Base-by-base conservation (phyloP, 495 filamentous ascomycete genomes). In the Lindgomyces ingoldianus region DNA sequence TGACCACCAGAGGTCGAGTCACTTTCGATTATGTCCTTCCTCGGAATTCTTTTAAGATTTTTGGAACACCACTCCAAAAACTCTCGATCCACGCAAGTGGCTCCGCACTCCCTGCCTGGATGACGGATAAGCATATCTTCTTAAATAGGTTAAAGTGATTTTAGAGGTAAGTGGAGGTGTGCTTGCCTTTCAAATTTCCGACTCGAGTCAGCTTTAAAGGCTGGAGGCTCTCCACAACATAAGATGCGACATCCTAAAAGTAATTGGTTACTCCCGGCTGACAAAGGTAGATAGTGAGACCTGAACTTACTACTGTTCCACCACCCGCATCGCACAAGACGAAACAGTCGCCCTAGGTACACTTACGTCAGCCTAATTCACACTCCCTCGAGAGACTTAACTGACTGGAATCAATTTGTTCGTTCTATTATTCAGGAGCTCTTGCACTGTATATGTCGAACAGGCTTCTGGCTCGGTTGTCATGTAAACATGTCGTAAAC, bases 61-160 rank as follows among this genome's bases (percentile, higher is more conserved):
- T 66, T 39, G 44, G 44, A n/a, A 9, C 70, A 58, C 11, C 68
- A 71, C 4, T 66, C 19, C 19, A 64, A 46, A n/a, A 76, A 76
- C 4, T 36, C 51, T 19, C 46, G 48, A 49, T 74, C 74, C 12
- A 76, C 65, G 27, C 60, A 72, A 1, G 69, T 76, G 4, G 74
- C 71, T 11, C 74, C 74, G 33, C 71, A 76, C 16, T 65, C 59
- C 21, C 57, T 61, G 3, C 73, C 72, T 72, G n/a, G 45, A 16
- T 11, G 4, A 22, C 6, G 3, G 48, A n/a, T 29, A 22, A 24
- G 18, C n/a, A 48, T 48, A 22, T 48, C 19, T 12, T 48, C 21
- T n/a, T n/a, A n/a, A n/a, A n/a, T n/a, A n/a, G n/a, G n/a, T n/a
- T n/a, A n/a, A n/a, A n/a, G n/a, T n/a, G n/a, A n/a, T n/a, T n/a